Base-by-base conservation (phyloP, 768 basidiomycete species). In the Rhizopogon sp. region DNA sequence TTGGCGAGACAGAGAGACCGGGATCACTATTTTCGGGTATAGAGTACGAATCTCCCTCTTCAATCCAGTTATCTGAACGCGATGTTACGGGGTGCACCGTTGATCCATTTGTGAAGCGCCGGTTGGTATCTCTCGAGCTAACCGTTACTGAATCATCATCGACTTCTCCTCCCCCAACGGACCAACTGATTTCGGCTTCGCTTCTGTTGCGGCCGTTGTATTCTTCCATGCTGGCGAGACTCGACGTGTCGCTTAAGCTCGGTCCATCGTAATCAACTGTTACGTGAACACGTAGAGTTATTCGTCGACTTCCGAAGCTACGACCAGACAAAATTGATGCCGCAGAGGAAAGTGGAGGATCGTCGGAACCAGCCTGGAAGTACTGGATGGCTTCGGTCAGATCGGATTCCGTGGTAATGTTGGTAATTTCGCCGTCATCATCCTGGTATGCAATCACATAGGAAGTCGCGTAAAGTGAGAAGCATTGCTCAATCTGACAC, bases 231-330 rank as follows among this genome's bases (percentile, higher is more conserved):
- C 90, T 92, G 20, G 80, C 81, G 16, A 95, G 72, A 8, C 92
- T 94, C 9, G 83, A 84, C 2, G 93, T 90, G 60, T 97, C 95
- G 8, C 91, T 93, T 55, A 97, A 76, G 70, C 88, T 90, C 13
- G 88, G 92, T 0, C 92, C 92, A 67, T 97, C 94, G 62, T 93
- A 95, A 57, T 95, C 93, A 58, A 95, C 84, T 8, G 77, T 76
- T 41, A 98, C 84, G 43, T 85, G 77, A 37, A 97, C 82, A 8
- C 81, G 78, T 14, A 97, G 72, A 1, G 87, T 88, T 54, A 97
- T 88, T 66, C 85, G 92, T 43, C 81, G 77, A 35, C 79, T 75
- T 9, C 81, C 76, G 28, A 84, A 84, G 62, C 86, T 87, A 16
- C 79, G 71, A 29, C 77, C 76, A 11, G 88, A 88, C 31, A 87